These are phyloP conservation scores for Chalciporus chontae DNA, from an alignment of 768 basidiomycete species.

Conservation along the genomic window DNA sequence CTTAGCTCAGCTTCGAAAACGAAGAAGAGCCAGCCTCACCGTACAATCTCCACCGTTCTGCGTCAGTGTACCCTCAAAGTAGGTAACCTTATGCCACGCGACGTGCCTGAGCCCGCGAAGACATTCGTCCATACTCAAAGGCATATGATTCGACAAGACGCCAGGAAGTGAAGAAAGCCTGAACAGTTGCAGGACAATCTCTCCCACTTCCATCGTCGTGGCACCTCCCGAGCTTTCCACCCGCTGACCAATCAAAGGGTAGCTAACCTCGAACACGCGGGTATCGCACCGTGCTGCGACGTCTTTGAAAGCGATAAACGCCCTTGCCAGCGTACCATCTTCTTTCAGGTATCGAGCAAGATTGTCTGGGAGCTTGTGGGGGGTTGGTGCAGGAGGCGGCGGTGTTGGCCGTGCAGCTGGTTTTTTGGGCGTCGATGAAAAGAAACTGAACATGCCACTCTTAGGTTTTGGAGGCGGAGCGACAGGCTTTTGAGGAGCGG, in stretches of 20 bases:
- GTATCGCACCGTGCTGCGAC: conserved; percentile 81
- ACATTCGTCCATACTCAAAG: conserved; percentile 92
- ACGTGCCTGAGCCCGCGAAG: conserved; percentile 83
- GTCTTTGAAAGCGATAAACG: conserved; percentile 87
- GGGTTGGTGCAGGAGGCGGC: conserved; percentile 36
- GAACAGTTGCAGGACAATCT: conserved; percentile 88
- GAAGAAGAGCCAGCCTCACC: conserved; percentile 43
- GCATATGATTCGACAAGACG: conserved; percentile 69
- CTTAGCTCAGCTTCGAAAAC: background rate
- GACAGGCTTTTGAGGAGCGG: conserved; percentile 36
- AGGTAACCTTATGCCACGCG: conserved; percentile 92
- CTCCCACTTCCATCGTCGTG: conserved; percentile 73
- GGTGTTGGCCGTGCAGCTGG: conserved; percentile 42
- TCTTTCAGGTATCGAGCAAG: conserved; percentile 79
- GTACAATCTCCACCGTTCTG: conserved; percentile 92
- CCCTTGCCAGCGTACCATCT: conserved; percentile 85
- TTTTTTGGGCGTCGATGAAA: conserved; percentile 70
- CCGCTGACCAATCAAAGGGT: conserved; percentile 77
- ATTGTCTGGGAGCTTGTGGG: conserved; percentile 60
- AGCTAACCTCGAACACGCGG: conserved; percentile 76
- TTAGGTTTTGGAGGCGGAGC: conserved; percentile 54
- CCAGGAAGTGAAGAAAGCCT: conserved; percentile 88
- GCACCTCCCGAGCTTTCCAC: conserved; percentile 49
- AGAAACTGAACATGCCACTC: conserved; percentile 70
- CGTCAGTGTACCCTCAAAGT: conserved; percentile 89